A percentile compares a stretch with the other conserved stretches of the same genome.
Evolutionary conservation across 495 filamentous ascomycete species (phyloP).

Genomic region (Tuber indicum): DNA sequence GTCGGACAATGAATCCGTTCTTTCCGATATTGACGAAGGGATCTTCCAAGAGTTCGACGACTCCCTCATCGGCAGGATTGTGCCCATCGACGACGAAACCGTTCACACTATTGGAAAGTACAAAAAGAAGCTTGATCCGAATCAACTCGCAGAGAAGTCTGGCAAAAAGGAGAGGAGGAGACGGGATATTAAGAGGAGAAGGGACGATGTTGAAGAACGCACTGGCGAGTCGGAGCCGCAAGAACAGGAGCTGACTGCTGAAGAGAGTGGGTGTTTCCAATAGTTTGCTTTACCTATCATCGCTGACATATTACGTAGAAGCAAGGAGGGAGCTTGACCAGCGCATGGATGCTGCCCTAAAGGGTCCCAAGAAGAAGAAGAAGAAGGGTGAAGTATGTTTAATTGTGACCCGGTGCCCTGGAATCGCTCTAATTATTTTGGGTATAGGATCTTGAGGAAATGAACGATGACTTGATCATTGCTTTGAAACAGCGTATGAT

Average conservation of each 20-base stretch:
- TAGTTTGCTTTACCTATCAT: neutral
- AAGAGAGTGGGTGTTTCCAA: conserved; percentile 44
- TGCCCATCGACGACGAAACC: conserved; percentile 83
- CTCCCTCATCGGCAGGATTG: conserved; percentile 55
- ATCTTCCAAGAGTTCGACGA: conserved; percentile 88
- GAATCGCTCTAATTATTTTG: neutral
- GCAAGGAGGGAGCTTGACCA: conserved; percentile 62
- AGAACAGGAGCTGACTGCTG: conserved; percentile 48
- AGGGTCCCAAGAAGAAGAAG: conserved; percentile 70
- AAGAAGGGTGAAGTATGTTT: conserved; percentile 77
- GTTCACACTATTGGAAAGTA: conserved; percentile 71
- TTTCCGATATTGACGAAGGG: conserved; percentile 92
- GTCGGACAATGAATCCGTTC: conserved; percentile 76
- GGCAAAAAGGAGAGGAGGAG: conserved; percentile 64
- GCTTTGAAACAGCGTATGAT: conserved; percentile 86
- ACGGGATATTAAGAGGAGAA: conserved; percentile 60
- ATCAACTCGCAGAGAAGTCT: conserved; percentile 57
- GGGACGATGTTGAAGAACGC: conserved; percentile 50
- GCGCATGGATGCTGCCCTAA: conserved; percentile 77
- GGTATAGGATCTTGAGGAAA: conserved; percentile 71
- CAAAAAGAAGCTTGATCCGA: conserved; percentile 62
- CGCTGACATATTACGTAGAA: conserved; percentile 37
- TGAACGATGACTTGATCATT: conserved; percentile 84
- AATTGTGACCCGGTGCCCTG: conserved; percentile 43
- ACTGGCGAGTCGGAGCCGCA: conserved; percentile 44